A percentile compares a stretch with the other conserved stretches of the same genome.
Conservation (phyloP, 805 yeast species). For the Spathaspora gorwiae region DNA sequence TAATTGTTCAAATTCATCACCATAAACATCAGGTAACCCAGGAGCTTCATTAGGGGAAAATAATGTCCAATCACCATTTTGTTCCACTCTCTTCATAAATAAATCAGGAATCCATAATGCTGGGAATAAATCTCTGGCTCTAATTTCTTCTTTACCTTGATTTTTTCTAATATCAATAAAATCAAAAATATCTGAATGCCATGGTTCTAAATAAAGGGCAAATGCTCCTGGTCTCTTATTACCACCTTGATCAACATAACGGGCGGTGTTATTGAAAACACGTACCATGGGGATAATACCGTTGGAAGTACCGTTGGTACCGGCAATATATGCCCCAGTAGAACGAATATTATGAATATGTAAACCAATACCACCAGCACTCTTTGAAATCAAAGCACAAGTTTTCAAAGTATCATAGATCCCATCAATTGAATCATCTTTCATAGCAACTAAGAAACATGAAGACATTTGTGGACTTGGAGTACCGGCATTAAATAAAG, state of each 20-base stretch:
- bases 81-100: conserved; percentile 58
- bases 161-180: conserved; percentile 57
- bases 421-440: conserved; percentile 61
- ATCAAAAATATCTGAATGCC: conserved; percentile 60
- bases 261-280: conserved; percentile 59
- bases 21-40: conserved; percentile 51
- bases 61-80: conserved; percentile 52
- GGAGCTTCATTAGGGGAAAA: conserved; percentile 59
- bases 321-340: conserved; percentile 58
- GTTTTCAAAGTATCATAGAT: conserved; percentile 58
- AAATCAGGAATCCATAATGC: conserved; percentile 62
- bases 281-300: conserved; percentile 62
- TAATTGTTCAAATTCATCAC: conserved; percentile 50
- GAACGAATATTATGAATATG: conserved; percentile 58
- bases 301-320: conserved; percentile 60
- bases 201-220: conserved; percentile 57
- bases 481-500: conserved; percentile 60
- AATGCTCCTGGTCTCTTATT: conserved; percentile 64
- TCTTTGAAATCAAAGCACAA: conserved; percentile 57
- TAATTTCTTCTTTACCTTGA: conserved; percentile 60
- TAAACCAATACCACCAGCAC: conserved; percentile 62
- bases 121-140: conserved; percentile 61
- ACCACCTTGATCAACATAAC: conserved; percentile 65
- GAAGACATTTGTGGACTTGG: conserved; percentile 59
- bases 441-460: conserved; percentile 60